Evolutionary conservation across 352 stramenopile genomes (phyloP), one percentile per base, ranked within the genome.

Genomic region (Pythium scleroteichum): DNA sequence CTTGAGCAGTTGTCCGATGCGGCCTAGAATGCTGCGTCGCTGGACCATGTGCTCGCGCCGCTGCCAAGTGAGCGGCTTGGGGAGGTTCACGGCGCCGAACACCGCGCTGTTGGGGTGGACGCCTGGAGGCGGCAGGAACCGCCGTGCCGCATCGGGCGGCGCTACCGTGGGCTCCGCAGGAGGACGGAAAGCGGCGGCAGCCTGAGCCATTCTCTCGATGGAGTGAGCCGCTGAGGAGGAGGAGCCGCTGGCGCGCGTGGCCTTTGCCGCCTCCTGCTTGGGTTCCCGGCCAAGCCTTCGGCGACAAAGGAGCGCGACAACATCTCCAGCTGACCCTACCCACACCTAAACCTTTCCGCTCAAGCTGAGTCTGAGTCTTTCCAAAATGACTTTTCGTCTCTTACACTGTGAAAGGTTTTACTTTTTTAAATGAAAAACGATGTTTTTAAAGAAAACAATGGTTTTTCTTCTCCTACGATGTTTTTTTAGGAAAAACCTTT

Each of bases 11-110:
- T 83, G 71, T 17, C 75, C 80, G 23, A 94, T 87, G 52, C 72
- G 73, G 26, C 72, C 77, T 44, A 94, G 72, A 58, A 94, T 85
- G 39, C 69, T 75, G 52, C 79, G 76, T 32, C 85, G 85, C 53
- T 90, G 81, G 50, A 71, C 61, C 69, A 82, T 48, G 70, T 94
- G 82, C 49, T 90, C 82, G 29, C 74, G 81, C 9, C 73, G 76
- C 69, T 94, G 85, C 85, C 85, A 94, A 23, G 85, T 92, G 55
- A 94, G 82, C 32, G 85, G 85, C 39, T 85, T 82, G 26, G 85
- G 85, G n/a, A 94, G 71, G 14, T 48, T 72, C 29, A 73, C 73
- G 48, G 78, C 75, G 20, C 73, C 68, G 66, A 94, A 94, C 40
- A 94, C 69, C 19, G 85, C 82, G 50, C 78, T 82, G 68, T 94